Conservation (phyloP, 805 yeast species). For the Sugiyamaella smithiae region DNA sequence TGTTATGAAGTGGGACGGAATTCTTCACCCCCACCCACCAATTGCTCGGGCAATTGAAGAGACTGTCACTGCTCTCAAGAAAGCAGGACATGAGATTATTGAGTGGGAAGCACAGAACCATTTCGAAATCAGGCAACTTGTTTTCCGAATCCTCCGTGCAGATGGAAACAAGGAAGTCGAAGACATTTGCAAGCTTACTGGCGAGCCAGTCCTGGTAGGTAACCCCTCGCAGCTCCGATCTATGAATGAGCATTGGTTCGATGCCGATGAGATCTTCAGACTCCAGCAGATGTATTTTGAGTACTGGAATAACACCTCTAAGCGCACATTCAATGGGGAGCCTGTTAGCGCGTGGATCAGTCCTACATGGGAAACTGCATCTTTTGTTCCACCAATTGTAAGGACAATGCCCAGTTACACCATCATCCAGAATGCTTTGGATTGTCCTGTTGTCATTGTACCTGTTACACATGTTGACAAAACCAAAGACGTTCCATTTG, state of each 20-base stretch:
- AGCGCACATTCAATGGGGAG: slow-evolving; percentile 7
- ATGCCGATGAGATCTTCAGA: slow-evolving; percentile 15
- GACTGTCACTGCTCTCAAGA: slow-evolving; percentile 39
- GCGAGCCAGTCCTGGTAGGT: slow-evolving; percentile 16
- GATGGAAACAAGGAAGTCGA: slow-evolving; percentile 14
- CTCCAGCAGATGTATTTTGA: slow-evolving; percentile 39
- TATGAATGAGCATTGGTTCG: slow-evolving; percentile 14
- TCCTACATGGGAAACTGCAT: slow-evolving; percentile 19
- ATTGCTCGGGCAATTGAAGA: slow-evolving; percentile 41
- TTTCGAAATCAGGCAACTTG: not conserved
- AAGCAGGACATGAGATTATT: slow-evolving; percentile 45
- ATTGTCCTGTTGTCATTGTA: slow-evolving; percentile 20
- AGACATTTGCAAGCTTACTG: slow-evolving; percentile 12
- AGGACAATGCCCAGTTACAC: slow-evolving; percentile 41
- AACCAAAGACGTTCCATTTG: slow-evolving; percentile 38
- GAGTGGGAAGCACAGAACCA: slow-evolving; percentile 35
- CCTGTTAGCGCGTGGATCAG: slow-evolving; percentile 18
- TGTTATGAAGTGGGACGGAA: slow-evolving; percentile 47
- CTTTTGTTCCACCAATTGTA: slow-evolving; percentile 5
- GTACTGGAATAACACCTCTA: slow-evolving; percentile 37
- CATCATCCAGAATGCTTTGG: slow-evolving; percentile 20
- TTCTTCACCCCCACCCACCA: slow-evolving; percentile 51
- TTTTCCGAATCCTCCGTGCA: slow-evolving; percentile 6
- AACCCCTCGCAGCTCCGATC: slow-evolving; percentile 1
- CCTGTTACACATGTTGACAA: slow-evolving; percentile 35